A percentile compares a stretch with the other conserved stretches of the same genome.
phyloP scores from a whole-genome alignment of 139 green algal genomes.

The Chlorella sp. region DNA sequence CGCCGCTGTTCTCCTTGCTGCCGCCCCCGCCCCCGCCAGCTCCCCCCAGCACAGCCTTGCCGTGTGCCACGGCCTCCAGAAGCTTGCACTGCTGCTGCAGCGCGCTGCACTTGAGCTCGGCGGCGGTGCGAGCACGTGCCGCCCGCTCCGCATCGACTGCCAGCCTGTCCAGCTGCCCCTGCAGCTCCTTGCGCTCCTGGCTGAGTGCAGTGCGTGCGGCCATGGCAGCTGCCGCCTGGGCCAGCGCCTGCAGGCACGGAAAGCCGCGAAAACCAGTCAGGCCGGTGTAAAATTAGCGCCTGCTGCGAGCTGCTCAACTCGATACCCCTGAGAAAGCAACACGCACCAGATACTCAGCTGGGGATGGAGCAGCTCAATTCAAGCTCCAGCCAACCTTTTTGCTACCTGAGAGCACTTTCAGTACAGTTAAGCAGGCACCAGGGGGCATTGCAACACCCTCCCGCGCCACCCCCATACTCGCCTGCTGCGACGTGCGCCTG shows the following conservation, averaged over 20 bases:
- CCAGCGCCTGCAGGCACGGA: neutral
- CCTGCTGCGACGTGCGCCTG: neutral
- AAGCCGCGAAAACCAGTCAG: too few relatives aligned
- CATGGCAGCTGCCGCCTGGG: neutral
- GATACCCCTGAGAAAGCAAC: too few relatives aligned
- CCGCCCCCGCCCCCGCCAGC: neutral
- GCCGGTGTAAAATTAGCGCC: too few relatives aligned
- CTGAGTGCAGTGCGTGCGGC: neutral
- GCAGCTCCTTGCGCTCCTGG: conserved; percentile 31
- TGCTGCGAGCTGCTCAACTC: too few relatives aligned
- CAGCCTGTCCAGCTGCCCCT: conserved; percentile 17
- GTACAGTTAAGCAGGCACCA: too few relatives aligned
- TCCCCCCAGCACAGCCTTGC: neutral
- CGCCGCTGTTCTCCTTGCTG: conserved; percentile 1
- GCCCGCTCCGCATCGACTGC: conserved; percentile 26
- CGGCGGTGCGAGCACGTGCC: neutral
- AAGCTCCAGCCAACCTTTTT: neutral
- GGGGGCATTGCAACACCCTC: too few relatives aligned
- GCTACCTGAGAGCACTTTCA: neutral
- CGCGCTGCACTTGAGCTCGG: neutral
- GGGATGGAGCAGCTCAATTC: neutral
- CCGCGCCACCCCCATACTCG: neutral
- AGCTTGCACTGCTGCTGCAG: conserved; percentile 35
- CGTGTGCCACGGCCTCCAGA: conserved; percentile 18
- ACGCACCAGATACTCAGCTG: too few relatives aligned